These are phyloP conservation scores for Echium plantagineum DNA, from an alignment of 257 asterid genomes.

Conservation along the genomic window DNA sequence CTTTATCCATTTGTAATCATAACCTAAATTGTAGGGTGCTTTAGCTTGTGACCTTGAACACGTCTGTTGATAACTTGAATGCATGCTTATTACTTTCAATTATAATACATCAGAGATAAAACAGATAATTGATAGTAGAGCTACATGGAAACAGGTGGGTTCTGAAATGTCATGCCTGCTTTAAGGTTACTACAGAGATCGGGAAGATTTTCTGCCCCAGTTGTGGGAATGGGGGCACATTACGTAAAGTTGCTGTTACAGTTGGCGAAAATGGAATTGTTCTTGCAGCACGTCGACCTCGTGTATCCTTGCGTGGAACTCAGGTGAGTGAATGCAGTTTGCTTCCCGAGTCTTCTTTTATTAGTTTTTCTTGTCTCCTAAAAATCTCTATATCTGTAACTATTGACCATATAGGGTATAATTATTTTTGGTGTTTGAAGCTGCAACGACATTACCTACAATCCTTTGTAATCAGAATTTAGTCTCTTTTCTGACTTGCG, in stretches of 20 bases:
- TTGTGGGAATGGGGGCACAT: conserved; percentile 97
- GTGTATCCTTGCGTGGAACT: conserved; percentile 85
- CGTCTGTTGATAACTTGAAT: neutral
- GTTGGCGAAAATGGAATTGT: conserved; percentile 78
- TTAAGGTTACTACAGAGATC: conserved; percentile 87
- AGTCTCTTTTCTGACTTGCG: neutral
- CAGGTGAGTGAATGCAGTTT: conserved; percentile 33
- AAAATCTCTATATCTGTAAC: neutral
- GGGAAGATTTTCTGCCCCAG: conserved; percentile 83
- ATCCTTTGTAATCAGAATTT: too few relatives aligned
- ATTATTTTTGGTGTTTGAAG: too few relatives aligned
- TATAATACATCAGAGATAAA: neutral
- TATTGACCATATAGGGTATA: too few relatives aligned
- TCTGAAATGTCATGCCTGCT: conserved; percentile 94
- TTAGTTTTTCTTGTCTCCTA: neutral
- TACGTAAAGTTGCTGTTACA: conserved; percentile 86
- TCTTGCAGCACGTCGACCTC: conserved; percentile 72
- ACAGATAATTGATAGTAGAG: neutral
- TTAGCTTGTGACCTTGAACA: too few relatives aligned
- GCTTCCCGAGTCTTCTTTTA: neutral
- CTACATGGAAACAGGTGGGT: conserved; percentile 61
- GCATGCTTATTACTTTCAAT: neutral
- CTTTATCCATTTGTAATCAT: too few relatives aligned
- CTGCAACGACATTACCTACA: too few relatives aligned
- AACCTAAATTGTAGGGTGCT: too few relatives aligned